phyloP scores from a whole-genome alignment of 208 protist genomes.

The Crithidia sp. region DNA sequence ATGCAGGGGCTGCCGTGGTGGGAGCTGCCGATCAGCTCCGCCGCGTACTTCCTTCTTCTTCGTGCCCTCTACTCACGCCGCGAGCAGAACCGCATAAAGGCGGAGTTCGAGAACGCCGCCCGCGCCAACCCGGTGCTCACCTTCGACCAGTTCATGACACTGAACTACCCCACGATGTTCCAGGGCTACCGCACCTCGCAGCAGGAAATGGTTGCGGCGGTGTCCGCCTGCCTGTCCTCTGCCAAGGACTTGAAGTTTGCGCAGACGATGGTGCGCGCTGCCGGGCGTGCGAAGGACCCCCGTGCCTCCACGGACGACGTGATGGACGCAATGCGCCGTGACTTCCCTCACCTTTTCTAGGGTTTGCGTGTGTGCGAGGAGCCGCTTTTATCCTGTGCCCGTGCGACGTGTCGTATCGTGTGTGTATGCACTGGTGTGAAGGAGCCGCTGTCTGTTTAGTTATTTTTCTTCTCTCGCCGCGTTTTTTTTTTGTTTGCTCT shows the following conservation, averaged over 20 bases:
- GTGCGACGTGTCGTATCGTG: neutral
- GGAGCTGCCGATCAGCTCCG: conserved; percentile 68
- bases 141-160: conserved; percentile 80
- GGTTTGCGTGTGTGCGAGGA: neutral
- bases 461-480: neutral
- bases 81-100: conserved; percentile 76
- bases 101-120: conserved; percentile 65
- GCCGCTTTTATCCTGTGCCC: neutral
- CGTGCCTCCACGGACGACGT: conserved; percentile 72
- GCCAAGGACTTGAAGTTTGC: conserved; percentile 70
- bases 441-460: neutral
- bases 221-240: conserved; percentile 64
- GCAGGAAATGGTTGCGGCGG: conserved; percentile 69
- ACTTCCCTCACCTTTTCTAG: conserved; percentile 70
- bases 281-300: conserved; percentile 62
- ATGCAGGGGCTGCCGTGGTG: conserved; percentile 81
- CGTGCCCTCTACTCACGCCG: conserved; percentile 58
- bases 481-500: neutral
- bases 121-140: conserved; percentile 62
- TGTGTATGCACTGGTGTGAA: neutral
- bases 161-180: conserved; percentile 75
- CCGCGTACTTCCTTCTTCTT: conserved; percentile 73
- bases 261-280: conserved; percentile 67
- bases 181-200: conserved; percentile 80
- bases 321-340: conserved; percentile 71